Evolutionary conservation across 164 flowering plant genomes (phyloP), one percentile per base, ranked within the genome.

Genomic region (Chimonanthus praecox): DNA sequence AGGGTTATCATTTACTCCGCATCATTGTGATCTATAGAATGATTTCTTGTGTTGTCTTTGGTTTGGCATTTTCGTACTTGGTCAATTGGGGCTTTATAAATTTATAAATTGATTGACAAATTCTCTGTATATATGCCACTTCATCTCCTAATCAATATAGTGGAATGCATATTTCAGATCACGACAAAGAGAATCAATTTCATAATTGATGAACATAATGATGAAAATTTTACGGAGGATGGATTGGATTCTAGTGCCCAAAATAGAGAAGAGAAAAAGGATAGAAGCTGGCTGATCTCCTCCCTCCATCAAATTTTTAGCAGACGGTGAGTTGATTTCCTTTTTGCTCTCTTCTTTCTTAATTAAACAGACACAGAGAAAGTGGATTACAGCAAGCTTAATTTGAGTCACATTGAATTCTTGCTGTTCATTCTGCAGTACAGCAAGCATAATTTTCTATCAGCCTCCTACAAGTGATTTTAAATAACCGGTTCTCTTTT

Each of bases 301-400:
- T 88, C 97, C 11, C 92, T 96, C 79, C 99, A 92, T 85, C 98
- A 92, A 79, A 88, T 96, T 62, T 90, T 84, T 79, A 96, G 97
- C 81, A 84, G 98, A 82, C 90, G 99, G 99, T 96, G 70, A 68
- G 51, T n/a, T 48, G 13, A n/a, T 68, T 68, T 16, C 33, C n/a
- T 10, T 54, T 11, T 6, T 54, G 11, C 16, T 9, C 60, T 13
- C 16, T 9, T 10, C 3, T 54, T 46, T 44, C 44, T 66, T 48
- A 66, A 45, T 45, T 9, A 5, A 43, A 7, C 16, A 7, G 47
- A 43, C 15, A 13, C 47, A 3, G 3, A 1, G 60, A 54, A 4
- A 54, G 15, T 54, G 60, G 16, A 20, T 20, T 20, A 20, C 21
- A 0, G 21, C 21, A 20, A 20, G 21, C 21, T 0, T 20, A 20